Evolutionary conservation across 2,329 filamentous ascomycete genomes (phyloP), one percentile per base, ranked within the genome.

Genomic region (Colletotrichum sp.): DNA sequence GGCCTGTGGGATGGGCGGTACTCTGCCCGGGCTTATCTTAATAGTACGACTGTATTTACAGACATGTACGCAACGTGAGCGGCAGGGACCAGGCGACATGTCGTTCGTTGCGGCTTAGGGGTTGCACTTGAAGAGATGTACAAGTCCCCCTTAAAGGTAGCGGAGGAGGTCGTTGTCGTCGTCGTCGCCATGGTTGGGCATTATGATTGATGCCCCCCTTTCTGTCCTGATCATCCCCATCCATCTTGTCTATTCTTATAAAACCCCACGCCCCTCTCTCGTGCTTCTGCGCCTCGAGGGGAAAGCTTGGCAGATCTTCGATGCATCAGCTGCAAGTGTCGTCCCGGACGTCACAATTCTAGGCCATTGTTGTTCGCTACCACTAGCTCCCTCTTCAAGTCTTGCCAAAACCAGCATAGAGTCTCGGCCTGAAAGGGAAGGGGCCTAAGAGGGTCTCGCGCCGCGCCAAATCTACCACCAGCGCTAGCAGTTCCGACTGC

Each of bases 221-320:
- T 64, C 32, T 18, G 34, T 18, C 32, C 32, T 3, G 36, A 39
- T 21, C 32, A 21, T 15, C 60, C 18, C 39, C 39, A n/a, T 49
- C 39, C 39, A n/a, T 49, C 39, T 49, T 44, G 13, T 39, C 8
- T 36, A 26, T 39, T 26, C 21, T 73, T 68, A 73, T 68, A 73
- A 76, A 64, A 57, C 70, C 39, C 64, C 26, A 36, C 21, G 44
- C 64, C 64, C 64, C 59, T 73, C 64, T 60, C 34, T 65, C n/a
- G 24, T 75, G 68, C 73, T 55, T 65, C 68, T 57, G 39, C 39
- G 18, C 68, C 36, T 32, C 39, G 30, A 18, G n/a, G 26, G 15
- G n/a, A 73, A 73, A 73, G 70, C 73, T 73, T 76, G 64, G 73
- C 59, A 24, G 73, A 68, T 68, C 59, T 73, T 73, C 32, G 34